phyloP scores from a whole-genome alignment of 1,284 basidiomycete species.

The Amylostereum areolatum region DNA sequence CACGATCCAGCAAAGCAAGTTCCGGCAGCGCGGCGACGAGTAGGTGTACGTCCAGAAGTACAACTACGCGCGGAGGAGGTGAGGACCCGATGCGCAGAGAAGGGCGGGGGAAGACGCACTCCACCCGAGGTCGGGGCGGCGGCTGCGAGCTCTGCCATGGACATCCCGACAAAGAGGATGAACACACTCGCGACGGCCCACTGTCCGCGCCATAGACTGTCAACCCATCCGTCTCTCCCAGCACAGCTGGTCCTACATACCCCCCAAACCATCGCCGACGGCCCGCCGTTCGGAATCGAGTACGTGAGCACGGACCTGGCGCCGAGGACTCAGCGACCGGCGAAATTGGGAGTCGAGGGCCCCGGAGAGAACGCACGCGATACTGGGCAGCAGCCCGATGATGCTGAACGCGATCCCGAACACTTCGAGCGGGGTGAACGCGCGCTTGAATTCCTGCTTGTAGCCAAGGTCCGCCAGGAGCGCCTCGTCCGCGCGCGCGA shows the following conservation, averaged over 20 bases:
- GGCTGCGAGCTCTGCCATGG: conserved; percentile 68
- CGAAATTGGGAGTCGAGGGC: conserved; percentile 24
- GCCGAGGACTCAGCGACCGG: conserved; percentile 13
- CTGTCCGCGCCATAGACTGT: no score
- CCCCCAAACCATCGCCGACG: conserved; percentile 80
- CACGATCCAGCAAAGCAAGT: conserved; percentile 70
- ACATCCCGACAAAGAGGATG: conserved; percentile 55
- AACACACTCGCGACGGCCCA: conserved; percentile 55
- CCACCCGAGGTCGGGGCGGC: conserved; percentile 74
- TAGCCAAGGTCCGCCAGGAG: conserved; percentile 49
- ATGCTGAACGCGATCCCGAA: conserved; percentile 64
- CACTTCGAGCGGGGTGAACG: conserved; percentile 59
- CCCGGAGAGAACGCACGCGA: conserved; percentile 19
- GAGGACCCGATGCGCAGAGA: neutral
- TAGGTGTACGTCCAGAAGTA: conserved; percentile 77
- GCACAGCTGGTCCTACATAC: conserved; percentile 28
- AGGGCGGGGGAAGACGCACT: conserved; percentile 28
- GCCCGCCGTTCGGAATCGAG: conserved; percentile 73
- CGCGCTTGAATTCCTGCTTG: conserved; percentile 67
- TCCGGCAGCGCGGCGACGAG: conserved; percentile 58
- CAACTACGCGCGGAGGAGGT: conserved; percentile 33
- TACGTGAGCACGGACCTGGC: conserved; percentile 63
- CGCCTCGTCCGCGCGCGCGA: no score
- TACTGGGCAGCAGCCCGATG: conserved; percentile 47
- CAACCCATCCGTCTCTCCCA: neutral